These are phyloP conservation scores for Digitaria exilis DNA, from an alignment of 202 grass and related monocot species.

Conservation along the genomic window DNA sequence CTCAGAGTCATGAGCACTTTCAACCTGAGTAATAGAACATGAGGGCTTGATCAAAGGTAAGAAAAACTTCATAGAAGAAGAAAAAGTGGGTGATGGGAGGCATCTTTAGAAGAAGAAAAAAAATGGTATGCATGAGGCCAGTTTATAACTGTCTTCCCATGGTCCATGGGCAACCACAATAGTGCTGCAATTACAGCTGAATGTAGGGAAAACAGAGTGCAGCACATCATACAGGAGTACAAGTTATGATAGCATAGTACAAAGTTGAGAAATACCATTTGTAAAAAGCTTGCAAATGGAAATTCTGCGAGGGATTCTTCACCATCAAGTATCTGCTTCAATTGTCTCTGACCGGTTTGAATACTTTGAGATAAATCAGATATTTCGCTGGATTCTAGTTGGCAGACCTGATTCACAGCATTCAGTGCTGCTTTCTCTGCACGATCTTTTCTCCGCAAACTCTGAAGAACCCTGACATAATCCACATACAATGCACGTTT, in stretches of 20 bases:
- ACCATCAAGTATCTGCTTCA: slow-evolving; percentile 79
- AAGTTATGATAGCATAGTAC: slow-evolving; percentile 27
- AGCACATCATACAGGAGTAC: slow-evolving; percentile 32
- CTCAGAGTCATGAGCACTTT: slow-evolving; percentile 68
- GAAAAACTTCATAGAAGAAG: slow-evolving; percentile 25
- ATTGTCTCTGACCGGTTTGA: slow-evolving; percentile 68
- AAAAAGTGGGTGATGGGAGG: slow-evolving; percentile 13
- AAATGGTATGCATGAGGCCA: slow-evolving; percentile 24
- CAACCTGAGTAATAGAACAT: slow-evolving; percentile 64
- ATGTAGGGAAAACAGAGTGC: slow-evolving; percentile 2
- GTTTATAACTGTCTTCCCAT: slow-evolving; percentile 29
- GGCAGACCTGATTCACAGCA: slow-evolving; percentile 75
- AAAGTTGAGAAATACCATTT: slow-evolving; percentile 60
- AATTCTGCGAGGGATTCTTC: slow-evolving; percentile 96
- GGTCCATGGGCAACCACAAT: not conserved
- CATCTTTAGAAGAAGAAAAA: not conserved
- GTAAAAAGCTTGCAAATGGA: slow-evolving; percentile 84
- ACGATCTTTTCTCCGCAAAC: slow-evolving; percentile 66
- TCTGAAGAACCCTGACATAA: slow-evolving; percentile 87
- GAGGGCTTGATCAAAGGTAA: slow-evolving; percentile 22
- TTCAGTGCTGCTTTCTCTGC: slow-evolving; percentile 58
- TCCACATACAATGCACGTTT: slow-evolving; percentile 85
- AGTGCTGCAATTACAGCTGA: slow-evolving; percentile 2
- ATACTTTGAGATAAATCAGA: slow-evolving; percentile 47
- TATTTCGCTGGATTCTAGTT: slow-evolving; percentile 46